Evolutionary conservation across 2,329 filamentous ascomycete species (phyloP).

Genomic region (Colletotrichum graminicola): DNA sequence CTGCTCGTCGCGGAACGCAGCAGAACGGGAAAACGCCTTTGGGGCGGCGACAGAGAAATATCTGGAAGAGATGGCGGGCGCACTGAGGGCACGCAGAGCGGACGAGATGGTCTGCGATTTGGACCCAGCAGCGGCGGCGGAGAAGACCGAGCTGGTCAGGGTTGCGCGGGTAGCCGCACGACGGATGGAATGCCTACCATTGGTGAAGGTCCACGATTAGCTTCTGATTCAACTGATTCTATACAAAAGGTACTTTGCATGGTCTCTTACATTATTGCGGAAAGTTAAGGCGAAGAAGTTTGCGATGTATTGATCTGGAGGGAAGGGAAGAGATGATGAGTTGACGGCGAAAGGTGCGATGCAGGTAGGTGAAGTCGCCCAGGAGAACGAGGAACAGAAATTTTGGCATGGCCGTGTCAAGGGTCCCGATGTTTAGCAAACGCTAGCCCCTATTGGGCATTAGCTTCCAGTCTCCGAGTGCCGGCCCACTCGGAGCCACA

Average conservation of each 20-base stretch:
- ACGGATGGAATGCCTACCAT: conserved; percentile 39
- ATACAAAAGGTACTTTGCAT: not conserved
- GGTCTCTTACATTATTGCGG: conserved; percentile 21
- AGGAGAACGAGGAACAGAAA: conserved; percentile 10
- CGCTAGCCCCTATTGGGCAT: conserved; percentile 17
- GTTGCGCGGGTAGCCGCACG: conserved; percentile 37
- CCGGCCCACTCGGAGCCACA: not conserved
- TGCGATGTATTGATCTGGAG: not conserved
- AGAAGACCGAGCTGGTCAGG: conserved; percentile 30
- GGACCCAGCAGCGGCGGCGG: conserved; percentile 23
- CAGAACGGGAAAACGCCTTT: conserved; percentile 33
- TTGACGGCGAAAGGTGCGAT: conserved; percentile 9
- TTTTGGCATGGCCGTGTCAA: conserved; percentile 32
- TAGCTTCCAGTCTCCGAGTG: not conserved
- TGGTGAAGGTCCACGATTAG: conserved; percentile 8
- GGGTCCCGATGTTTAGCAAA: conserved; percentile 2
- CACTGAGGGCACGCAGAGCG: conserved; percentile 27
- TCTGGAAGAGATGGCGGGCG: conserved; percentile 1
- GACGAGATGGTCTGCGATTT: conserved; percentile 35
- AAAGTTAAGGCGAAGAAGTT: too few species aligned
- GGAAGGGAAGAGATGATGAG: not conserved
- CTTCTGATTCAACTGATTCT: not conserved
- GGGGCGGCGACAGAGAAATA: conserved; percentile 26
- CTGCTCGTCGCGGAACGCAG: conserved; percentile 15
- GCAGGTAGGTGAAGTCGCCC: not conserved